Evolutionary conservation across 2,329 filamentous ascomycete genomes (phyloP), one percentile per base, ranked within the genome.

Genomic region (Teratosphaeria gauchensis): DNA sequence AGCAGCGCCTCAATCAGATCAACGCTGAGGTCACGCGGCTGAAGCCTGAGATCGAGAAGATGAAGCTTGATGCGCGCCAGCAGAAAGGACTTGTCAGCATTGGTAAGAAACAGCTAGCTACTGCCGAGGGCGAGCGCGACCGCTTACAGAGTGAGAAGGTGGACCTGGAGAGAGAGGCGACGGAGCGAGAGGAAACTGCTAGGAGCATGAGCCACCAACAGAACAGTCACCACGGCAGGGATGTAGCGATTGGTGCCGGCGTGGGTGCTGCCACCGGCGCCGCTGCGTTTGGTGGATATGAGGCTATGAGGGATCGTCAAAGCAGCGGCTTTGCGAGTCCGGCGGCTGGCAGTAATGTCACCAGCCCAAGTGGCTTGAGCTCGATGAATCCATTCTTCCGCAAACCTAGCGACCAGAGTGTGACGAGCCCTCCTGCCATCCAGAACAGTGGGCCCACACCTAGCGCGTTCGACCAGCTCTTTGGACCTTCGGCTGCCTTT

Each of bases 81-180:
- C 92, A 97, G 71, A 97, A 95, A 77, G 94, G 94, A 19, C 80
- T 97, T 64, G 92, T 95, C 32, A 92, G 94, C 51, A 99, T 99
- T 76, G 96, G 96, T 77, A 97, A 95, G 80, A 99, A 99, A 77
- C 94, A 99, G 75, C 79, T 97, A 61, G 84, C 87, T 38, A 96
- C 92, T 0, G 90, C 88, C 59, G 94, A 99, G 73, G 84, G 83
- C 54, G 92, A 97, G 72, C 84, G 89, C 33, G 92, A 97, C 61
- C 92, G 90, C 77, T 78, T 96, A 46, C 92, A 91, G 76, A 77
- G 79, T 1, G 92, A 97, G 72, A 86, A 87, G 52, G 86, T 86
- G 59, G 85, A 84, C 56, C 81, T 87, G 84, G 58, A 92, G 87
- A 71, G 78, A 77, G 68, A 68, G 51, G 65, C 65, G 32, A 53